A percentile compares a stretch with the other conserved stretches of the same genome.
These are phyloP conservation scores for Monascus purpureus DNA, from an alignment of 495 filamentous ascomycete genomes.

Conservation along the genomic window DNA sequence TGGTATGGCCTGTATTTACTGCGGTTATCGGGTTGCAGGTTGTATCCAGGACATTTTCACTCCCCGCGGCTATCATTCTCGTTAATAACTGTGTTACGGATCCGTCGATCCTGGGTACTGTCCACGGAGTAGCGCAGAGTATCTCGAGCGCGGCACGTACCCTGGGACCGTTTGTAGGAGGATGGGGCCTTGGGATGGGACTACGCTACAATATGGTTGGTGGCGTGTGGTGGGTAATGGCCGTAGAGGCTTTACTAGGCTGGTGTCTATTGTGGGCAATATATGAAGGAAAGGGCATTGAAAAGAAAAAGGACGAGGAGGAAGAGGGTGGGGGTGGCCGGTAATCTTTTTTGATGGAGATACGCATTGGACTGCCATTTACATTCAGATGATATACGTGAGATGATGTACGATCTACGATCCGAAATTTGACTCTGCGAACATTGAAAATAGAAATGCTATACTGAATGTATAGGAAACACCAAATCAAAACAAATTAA, in stretches of 20 bases:
- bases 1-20: constrained; percentile 45
- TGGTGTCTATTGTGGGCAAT: constrained; percentile 34
- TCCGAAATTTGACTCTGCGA: no score
- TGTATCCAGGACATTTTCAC: constrained; percentile 54
- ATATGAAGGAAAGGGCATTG: no score
- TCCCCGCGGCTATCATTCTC: constrained; percentile 54
- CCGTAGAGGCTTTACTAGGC: constrained; percentile 35
- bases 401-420: no score
- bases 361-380: no score
- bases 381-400: no score
- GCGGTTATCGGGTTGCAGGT: constrained; percentile 53
- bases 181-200: constrained; percentile 49
- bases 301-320: no score
- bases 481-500: no score
- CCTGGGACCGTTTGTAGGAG: constrained; percentile 51
- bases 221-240: constrained; percentile 54
- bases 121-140: constrained; percentile 57
- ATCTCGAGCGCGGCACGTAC: constrained; percentile 45
- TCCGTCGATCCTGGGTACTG: constrained; percentile 46
- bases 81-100: constrained; percentile 56
- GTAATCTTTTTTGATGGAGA: background rate
- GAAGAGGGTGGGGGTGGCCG: constrained; percentile 10
- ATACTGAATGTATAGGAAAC: no score
- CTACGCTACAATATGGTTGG: constrained; percentile 53
- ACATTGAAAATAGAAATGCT: no score